Evolutionary conservation across 257 asterid species (phyloP).

Genomic region (Ilex aquifolium): DNA sequence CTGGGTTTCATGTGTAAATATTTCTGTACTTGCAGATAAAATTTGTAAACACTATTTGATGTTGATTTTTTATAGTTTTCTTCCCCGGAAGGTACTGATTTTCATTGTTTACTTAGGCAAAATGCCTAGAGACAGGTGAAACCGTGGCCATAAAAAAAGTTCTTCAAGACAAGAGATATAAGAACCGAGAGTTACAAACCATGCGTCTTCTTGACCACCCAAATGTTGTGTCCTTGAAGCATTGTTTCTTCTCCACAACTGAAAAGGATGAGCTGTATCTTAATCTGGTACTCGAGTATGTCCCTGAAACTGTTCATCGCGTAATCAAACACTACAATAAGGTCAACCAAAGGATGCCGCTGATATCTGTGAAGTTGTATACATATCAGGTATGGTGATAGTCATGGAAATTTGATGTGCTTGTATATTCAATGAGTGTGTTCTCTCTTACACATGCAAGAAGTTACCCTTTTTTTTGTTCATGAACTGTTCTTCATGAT

Average conservation of each 20-base stretch:
- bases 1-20: neutral
- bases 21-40: neutral
- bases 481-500: too few relatives aligned
- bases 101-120: conserved; percentile 45
- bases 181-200: conserved; percentile 90
- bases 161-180: conserved; percentile 93
- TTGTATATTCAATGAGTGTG: too few relatives aligned
- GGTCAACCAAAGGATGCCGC: conserved; percentile 88
- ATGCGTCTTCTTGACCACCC: conserved; percentile 98
- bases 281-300: conserved; percentile 92
- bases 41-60: neutral
- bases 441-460: too few relatives aligned
- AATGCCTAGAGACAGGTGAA: conserved; percentile 90
- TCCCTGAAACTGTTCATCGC: conserved; percentile 93
- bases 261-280: conserved; percentile 90
- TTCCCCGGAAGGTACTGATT: too few relatives aligned
- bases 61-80: too few relatives aligned
- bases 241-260: conserved; percentile 96
- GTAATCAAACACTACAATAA: conserved; percentile 84
- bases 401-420: neutral
- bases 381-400: conserved; percentile 63
- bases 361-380: conserved; percentile 80
- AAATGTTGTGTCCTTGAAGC: conserved; percentile 83
- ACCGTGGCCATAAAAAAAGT: conserved; percentile 94
- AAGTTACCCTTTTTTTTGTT: too few relatives aligned